Evolutionary conservation across 495 filamentous ascomycete species (phyloP).

Genomic region (Aspergillus coremiiformis): DNA sequence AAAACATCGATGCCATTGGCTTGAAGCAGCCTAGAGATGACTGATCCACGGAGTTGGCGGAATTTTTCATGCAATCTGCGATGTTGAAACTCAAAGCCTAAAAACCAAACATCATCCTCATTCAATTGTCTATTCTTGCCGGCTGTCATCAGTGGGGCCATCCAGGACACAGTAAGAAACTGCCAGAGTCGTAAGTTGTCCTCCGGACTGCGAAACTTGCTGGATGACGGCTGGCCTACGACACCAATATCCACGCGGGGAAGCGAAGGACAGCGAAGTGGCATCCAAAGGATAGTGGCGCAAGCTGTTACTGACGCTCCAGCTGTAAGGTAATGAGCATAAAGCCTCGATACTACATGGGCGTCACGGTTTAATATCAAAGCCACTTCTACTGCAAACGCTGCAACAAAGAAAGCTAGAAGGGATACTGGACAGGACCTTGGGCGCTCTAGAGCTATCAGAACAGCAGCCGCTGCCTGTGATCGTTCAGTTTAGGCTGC

Average conservation of each 20-base stretch:
- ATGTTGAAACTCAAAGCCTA: slow-evolving; percentile 73
- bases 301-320: slow-evolving; percentile 37
- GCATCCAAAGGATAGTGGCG: slow-evolving; percentile 59
- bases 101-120: slow-evolving; percentile 70
- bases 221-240: slow-evolving; percentile 49
- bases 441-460: slow-evolving; percentile 44
- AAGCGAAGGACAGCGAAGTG: slow-evolving; percentile 55
- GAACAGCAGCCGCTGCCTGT: slow-evolving; percentile 36
- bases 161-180: slow-evolving; percentile 77
- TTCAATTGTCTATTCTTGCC: slow-evolving; percentile 57
- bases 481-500: neutral
- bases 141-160: slow-evolving; percentile 60
- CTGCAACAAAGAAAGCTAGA: slow-evolving; percentile 25
- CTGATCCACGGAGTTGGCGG: slow-evolving; percentile 61
- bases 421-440: slow-evolving; percentile 33
- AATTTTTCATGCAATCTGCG: slow-evolving; percentile 61
- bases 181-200: slow-evolving; percentile 74
- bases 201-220: slow-evolving; percentile 65
- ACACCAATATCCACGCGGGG: slow-evolving; percentile 53
- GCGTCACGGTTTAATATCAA: slow-evolving; percentile 23
- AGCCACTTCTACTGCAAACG: slow-evolving; percentile 35
- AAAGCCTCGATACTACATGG: slow-evolving; percentile 20
- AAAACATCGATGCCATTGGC: slow-evolving; percentile 72
- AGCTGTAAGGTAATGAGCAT: slow-evolving; percentile 36
- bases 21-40: slow-evolving; percentile 56